Base-by-base conservation (phyloP, 805 yeast species). In the Lipomyces sp. region DNA sequence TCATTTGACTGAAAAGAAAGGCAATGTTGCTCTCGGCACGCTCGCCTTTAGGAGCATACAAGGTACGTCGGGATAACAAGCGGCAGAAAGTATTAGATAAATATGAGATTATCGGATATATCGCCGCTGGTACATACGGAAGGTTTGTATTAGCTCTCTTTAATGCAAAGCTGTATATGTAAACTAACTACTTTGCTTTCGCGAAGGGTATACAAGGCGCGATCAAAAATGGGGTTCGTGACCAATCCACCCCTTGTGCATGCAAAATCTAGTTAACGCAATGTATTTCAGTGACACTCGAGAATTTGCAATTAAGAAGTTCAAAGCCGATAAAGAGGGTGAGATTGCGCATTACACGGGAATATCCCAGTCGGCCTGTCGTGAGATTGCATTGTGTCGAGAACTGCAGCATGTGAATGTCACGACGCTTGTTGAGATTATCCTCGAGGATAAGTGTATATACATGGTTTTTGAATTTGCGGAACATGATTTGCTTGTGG, bases 101-200 rank as follows among this genome's bases (percentile, higher is more conserved):
- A 61, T 93, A 90, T 68, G 90, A 84, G 55, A 84, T 93, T 53
- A 70, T 89, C 16, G 98, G 98, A 0, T 93, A 93, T 68, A 93
- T 93, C 51, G 98, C 98, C 1, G 96, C 98, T 0, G 98, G 98
- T 35, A 93, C 98, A 0, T 93, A 93, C 68, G 98, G 98, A 51
- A 47, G 64, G 61, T 51, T 14, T 10, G 57, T 51, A 18, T 14
- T 33, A 7, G 23, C 18, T 13, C 36, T 16, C 4, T 2, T 4
- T n/a, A 32, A 43, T 32, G 23, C 22, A 19, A 26, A 7, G 33
- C 18, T 4, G n/a, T 36, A n/a, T n/a, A n/a, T n/a, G n/a, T n/a
- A n/a, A n/a, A n/a, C n/a, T n/a, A n/a, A n/a, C n/a, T n/a, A n/a
- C n/a, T n/a, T n/a, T n/a, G n/a, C n/a, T n/a, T n/a, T n/a, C 6